These are phyloP conservation scores for Leccinum fuscescens DNA, from an alignment of 1,284 basidiomycete species.

Conservation along the genomic window DNA sequence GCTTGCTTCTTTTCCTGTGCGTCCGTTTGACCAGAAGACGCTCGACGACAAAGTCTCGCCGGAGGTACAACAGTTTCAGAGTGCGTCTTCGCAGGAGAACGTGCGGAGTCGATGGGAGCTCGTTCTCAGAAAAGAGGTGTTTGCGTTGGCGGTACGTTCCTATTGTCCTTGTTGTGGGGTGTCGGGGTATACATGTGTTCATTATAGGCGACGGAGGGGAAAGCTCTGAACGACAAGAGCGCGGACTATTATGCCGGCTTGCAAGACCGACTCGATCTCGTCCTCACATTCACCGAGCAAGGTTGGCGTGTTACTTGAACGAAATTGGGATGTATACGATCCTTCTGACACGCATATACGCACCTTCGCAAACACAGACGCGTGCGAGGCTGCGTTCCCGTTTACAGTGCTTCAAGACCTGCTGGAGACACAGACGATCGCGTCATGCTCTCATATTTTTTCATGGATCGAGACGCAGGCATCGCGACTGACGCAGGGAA, in stretches of 20 bases:
- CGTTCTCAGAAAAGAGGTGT: conserved; percentile 64
- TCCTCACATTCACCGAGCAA: conserved; percentile 70
- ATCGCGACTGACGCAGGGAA: conserved; percentile 62
- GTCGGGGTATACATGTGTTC: not conserved
- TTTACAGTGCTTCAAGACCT: conserved; percentile 72
- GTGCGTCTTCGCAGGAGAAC: conserved; percentile 51
- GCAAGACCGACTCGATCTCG: conserved; percentile 64
- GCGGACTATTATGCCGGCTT: conserved; percentile 60
- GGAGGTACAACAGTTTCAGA: conserved; percentile 44
- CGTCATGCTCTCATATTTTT: conserved; percentile 79
- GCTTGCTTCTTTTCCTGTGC: conserved; percentile 50
- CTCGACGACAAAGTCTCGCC: conserved; percentile 51
- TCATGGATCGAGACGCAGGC: conserved; percentile 78
- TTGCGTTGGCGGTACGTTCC: conserved; percentile 60
- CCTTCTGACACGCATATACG: conserved; percentile 5
- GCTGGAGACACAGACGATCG: conserved; percentile 78
- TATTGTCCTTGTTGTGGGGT: not conserved
- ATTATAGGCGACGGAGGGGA: conserved; percentile 59
- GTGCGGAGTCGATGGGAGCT: conserved; percentile 72
- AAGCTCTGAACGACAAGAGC: conserved; percentile 46
- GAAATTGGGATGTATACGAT: conserved; percentile 31
- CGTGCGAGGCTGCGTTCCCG: conserved; percentile 52
- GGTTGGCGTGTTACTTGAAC: conserved; percentile 44
- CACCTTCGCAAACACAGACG: conserved; percentile 36
- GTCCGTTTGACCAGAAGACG: conserved; percentile 43